These are phyloP conservation scores for Trichopus zeylanicus DNA, from an alignment of 116 monocot species.

Conservation along the genomic window DNA sequence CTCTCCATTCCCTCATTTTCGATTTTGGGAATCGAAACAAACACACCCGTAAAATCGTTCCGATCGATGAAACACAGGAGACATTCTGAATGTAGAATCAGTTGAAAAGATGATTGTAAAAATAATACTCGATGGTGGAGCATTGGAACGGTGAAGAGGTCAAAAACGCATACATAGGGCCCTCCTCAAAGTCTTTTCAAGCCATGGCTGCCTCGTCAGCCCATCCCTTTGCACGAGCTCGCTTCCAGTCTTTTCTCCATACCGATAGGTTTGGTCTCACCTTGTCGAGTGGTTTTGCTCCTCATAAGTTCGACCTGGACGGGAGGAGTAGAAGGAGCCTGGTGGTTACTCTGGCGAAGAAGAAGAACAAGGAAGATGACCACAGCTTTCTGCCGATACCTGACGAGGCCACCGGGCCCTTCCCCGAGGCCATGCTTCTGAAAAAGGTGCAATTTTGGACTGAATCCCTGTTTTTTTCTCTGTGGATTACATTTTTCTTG, in stretches of 20 bases:
- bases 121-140: too few relatives aligned
- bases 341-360: conserved; percentile 40
- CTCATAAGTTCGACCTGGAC: background rate
- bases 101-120: too few relatives aligned
- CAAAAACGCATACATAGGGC: too few relatives aligned
- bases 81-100: too few relatives aligned
- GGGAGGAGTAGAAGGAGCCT: conserved; percentile 7
- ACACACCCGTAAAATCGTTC: too few relatives aligned
- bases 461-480: background rate
- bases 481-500: too few relatives aligned
- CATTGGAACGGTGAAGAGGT: too few relatives aligned
- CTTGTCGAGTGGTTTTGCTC: background rate
- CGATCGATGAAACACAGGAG: too few relatives aligned
- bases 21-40: too few relatives aligned
- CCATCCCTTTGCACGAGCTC: background rate
- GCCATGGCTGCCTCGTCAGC: conserved; percentile 14
- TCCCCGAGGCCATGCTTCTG: conserved; percentile 80
- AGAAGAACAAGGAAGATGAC: conserved; percentile 42
- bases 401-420: conserved; percentile 64
- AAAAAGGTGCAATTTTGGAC: conserved; percentile 47
- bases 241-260: conserved; percentile 3
- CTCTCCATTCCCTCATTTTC: too few relatives aligned
- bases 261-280: background rate
- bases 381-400: conserved; percentile 51
- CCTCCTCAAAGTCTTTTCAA: background rate